phyloP scores from a whole-genome alignment of 305 asterid species.

The Fraxinus floribunda region DNA sequence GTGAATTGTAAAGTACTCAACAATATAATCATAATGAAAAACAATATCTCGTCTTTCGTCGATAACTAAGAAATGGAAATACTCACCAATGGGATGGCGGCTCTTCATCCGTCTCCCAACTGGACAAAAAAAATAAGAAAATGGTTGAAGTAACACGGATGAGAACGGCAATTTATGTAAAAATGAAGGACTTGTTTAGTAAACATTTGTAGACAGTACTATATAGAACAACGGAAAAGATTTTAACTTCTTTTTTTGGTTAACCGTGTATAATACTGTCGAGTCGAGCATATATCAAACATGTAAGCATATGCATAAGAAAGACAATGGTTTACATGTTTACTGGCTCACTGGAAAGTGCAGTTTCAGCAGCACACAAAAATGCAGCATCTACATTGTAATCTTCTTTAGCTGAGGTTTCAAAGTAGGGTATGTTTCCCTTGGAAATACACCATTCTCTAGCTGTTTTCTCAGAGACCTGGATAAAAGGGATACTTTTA shows the following conservation, averaged over 20 bases:
- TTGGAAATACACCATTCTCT: conserved; percentile 65
- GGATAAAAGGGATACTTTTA: neutral
- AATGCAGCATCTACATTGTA: conserved; percentile 67
- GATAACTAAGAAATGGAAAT: neutral
- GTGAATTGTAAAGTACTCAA: neutral
- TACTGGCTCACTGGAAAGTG: conserved; percentile 51
- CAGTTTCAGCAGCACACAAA: conserved; percentile 46
- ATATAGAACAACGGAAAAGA: neutral
- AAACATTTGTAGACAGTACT: neutral
- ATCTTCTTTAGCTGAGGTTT: conserved; percentile 83
- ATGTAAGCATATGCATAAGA: too few relatives aligned
- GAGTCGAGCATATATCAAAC: neutral
- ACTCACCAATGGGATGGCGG: conserved; percentile 60
- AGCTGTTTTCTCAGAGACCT: conserved; percentile 66
- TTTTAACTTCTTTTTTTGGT: neutral
- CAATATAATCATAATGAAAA: neutral
- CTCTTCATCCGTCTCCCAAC: conserved; percentile 71
- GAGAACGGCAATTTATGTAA: neutral
- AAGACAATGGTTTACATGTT: conserved; percentile 38
- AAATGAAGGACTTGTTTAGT: neutral
- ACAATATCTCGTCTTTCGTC: neutral
- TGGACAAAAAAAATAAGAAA: conserved; percentile 19
- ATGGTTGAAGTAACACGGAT: neutral
- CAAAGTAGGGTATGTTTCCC: conserved; percentile 70
- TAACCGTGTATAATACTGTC: neutral